Evolutionary conservation across 805 yeast genomes (phyloP), one percentile per base, ranked within the genome.

Genomic region (Zygotorulaspora florentina): DNA sequence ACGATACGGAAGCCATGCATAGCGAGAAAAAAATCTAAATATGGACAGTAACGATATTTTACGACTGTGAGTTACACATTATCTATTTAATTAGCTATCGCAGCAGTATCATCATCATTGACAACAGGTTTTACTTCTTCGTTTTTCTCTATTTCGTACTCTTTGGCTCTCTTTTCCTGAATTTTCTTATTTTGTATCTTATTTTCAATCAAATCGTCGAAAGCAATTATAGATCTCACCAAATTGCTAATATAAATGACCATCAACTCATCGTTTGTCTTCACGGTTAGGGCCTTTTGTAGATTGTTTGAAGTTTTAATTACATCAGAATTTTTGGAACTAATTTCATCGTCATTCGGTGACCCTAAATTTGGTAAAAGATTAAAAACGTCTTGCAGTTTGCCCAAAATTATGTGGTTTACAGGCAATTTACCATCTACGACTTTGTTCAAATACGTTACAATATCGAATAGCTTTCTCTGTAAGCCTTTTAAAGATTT

Each of bases 191-290:
- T 89, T 56, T 86, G 87, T 54, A 93, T 82, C 70, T 93, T 93
- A 71, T 95, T 95, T 59, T 93, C 98, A 62, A 93, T 93, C 66
- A 93, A 77, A 65, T 93, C 95, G 68, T 93, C 96, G 77, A 93
- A 91, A 9, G 98, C 95, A 61, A 93, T 85, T 58, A 95, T 90
- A 5, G 98, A 86, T 62, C 98, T 79, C 18, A 93, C 96, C 58
- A 93, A 72, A 42, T 91, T 83, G 59, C 93, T 80, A 54, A 93
- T 81, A 65, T 95, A 95, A 20, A 93, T 80, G 61, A 88, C 77
- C 99, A 95, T 91, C 57, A 95, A 74, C 67, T 93, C 96, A 63
- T 93, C 99, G 62, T 93, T 95, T 2, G 99, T 88, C 69, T 91
- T 93, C 36, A 86, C 77, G 1, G 95, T 89, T 63, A 91, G 85